Conservation (phyloP, 2,329 filamentous ascomycete species). For the Colletotrichum zoysiae region DNA sequence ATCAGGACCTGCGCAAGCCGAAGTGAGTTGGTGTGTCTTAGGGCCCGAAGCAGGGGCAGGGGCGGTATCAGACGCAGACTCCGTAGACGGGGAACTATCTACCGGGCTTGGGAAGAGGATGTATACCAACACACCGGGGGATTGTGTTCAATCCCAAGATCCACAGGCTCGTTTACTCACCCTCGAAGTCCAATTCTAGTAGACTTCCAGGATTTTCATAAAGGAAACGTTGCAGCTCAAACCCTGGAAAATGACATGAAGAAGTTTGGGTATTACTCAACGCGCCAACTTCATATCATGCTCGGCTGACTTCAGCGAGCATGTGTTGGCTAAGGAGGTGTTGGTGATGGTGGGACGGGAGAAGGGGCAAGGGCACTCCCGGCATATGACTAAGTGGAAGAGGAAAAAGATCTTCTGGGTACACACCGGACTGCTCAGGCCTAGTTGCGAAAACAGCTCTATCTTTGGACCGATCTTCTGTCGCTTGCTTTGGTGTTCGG, state of each 20-base stretch:
- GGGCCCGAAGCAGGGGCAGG: conserved; percentile 11
- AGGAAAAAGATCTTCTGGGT: conserved; percentile 34
- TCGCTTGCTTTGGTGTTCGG: background rate
- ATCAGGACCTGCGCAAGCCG: conserved; percentile 23
- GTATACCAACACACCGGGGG: conserved; percentile 16
- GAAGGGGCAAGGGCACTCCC: conserved; percentile 1
- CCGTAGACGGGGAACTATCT: conserved; percentile 33
- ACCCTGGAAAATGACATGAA: background rate
- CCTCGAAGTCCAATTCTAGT: background rate
- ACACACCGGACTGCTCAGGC: background rate
- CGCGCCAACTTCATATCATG: background rate
- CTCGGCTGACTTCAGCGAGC: background rate
- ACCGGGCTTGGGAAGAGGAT: too few species aligned
- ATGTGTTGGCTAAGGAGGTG: background rate
- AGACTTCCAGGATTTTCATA: background rate
- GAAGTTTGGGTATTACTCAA: background rate
- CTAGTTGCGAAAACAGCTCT: background rate
- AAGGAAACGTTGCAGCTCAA: too few species aligned
- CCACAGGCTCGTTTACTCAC: too few species aligned
- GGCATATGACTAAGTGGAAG: background rate
- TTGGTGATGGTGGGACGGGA: background rate
- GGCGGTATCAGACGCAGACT: conserved; percentile 34
- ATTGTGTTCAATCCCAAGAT: conserved; percentile 47
- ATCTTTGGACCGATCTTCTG: background rate
- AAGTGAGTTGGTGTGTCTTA: conserved; percentile 25